Evolutionary conservation across 768 basidiomycete species (phyloP).

Genomic region (Chlorophyllum brunneum): DNA sequence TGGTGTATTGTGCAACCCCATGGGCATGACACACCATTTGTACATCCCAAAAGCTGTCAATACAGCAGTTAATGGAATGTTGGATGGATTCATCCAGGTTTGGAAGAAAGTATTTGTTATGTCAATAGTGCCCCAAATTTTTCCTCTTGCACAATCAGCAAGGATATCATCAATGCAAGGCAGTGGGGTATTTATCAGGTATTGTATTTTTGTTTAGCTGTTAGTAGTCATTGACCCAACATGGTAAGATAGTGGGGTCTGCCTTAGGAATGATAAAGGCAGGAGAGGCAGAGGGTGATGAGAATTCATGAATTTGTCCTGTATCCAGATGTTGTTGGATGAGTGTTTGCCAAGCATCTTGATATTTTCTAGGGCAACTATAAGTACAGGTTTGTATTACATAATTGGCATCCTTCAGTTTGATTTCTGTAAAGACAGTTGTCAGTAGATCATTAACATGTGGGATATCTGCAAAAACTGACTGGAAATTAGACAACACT

Average conservation of each 20-base stretch:
- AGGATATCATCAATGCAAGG: constrained; percentile 23
- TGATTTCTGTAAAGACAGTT: constrained; percentile 10
- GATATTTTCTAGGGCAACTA: constrained; percentile 26
- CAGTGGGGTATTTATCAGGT: constrained; percentile 19
- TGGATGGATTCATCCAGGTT: constrained; percentile 19
- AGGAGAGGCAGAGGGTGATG: constrained; percentile 26
- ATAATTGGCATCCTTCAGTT: constrained; percentile 22
- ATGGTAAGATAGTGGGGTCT: constrained; percentile 22
- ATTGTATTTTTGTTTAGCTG: constrained; percentile 22
- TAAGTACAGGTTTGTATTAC: constrained; percentile 20
- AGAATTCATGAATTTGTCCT: constrained; percentile 26
- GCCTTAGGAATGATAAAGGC: constrained; percentile 34
- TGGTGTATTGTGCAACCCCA: constrained; percentile 17
- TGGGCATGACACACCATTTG: constrained; percentile 3
- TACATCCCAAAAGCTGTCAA: constrained; percentile 32
- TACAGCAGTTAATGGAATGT: constrained; percentile 29
- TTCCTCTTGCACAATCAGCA: constrained; percentile 17
- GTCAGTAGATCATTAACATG: constrained; percentile 13
- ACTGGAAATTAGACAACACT: neutral
- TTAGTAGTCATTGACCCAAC: constrained; percentile 33
- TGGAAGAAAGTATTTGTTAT: constrained; percentile 14
- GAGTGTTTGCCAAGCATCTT: constrained; percentile 24
- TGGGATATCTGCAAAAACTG: constrained; percentile 16
- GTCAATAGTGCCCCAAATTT: constrained; percentile 16
- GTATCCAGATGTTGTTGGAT: constrained; percentile 25